Base-by-base conservation (phyloP, 1,284 basidiomycete genomes). In the Apiotrichum brassicae region DNA sequence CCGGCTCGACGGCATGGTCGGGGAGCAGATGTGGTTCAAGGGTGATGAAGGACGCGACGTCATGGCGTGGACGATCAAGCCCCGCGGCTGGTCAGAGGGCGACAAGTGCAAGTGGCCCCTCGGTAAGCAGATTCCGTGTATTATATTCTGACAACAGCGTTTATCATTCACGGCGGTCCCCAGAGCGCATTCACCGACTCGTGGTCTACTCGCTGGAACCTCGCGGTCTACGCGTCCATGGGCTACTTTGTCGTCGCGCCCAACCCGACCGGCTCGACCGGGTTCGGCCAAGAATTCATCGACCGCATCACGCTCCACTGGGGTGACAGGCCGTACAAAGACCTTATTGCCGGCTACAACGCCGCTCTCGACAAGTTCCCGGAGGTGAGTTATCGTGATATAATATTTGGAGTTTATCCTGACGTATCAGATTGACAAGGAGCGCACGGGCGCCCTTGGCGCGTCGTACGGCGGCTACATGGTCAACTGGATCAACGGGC, bases 201-300 rank as follows among this genome's bases (percentile, higher is more conserved):
- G 53, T 90, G 88, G 87, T 84, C 82, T 2, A 87, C 82, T 28
- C 76, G 88, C 42, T 95, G 90, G 89, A 94, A 94, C 70, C 85
- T 83, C 0, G 86, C 89, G 59, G 45, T 75, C 3, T 76, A 65
- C 46, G 74, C 75, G 2, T 55, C 63, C 2, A 58, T 64, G 42
- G 77, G 90, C 0, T 94, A 93, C 70, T 83, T 92, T 60, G 80
- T 82, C 14, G 77, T 93, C 25, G 79, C 84, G 19, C 84, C 92
- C 60, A 95, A 95, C 66, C 88, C 89, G 3, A 90, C 89, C 2
- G 90, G 89, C 6, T 87, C 84, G 37, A 91, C 88, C 2, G 83
- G 85, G 0, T 93, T 90, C 59, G 89, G 89, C 3, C 89, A 90
- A 79, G 87, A 84, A 20, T 82, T 95, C 51, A 87, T 84, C 19